A percentile compares a stretch with the other conserved stretches of the same genome.
These are phyloP conservation scores for Petunia hybrid DNA, from an alignment of 305 asterid genomes.

Conservation along the genomic window DNA sequence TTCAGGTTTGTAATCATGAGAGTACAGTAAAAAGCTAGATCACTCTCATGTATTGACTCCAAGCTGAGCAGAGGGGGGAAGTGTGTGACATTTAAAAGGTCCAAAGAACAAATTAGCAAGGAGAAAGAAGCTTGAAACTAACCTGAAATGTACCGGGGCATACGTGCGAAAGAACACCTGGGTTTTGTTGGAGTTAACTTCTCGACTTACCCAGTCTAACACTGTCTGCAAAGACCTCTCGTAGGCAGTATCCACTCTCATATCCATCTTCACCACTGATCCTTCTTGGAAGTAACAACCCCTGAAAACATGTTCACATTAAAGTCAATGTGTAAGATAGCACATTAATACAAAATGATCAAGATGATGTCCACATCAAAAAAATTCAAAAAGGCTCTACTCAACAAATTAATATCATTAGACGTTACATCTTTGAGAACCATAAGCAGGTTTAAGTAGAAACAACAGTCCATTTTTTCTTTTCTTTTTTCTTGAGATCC, in stretches of 20 bases:
- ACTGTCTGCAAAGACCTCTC: constrained; percentile 70
- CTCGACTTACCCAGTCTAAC: constrained; percentile 59
- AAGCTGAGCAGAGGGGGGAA: neutral
- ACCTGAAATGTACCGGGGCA: constrained; percentile 98
- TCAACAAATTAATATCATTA: neutral
- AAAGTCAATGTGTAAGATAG: constrained; percentile 26
- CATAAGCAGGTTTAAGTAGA: neutral
- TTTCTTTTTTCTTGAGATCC: neutral
- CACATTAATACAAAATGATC: neutral
- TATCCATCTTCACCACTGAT: constrained; percentile 65
- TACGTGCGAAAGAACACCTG: constrained; percentile 86
- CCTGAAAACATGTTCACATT: constrained; percentile 49
- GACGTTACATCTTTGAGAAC: neutral
- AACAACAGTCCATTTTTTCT: neutral
- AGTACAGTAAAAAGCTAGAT: neutral
- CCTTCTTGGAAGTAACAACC: constrained; percentile 97
- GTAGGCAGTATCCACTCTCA: constrained; percentile 77
- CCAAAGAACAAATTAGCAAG: neutral
- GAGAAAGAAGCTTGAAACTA: constrained; percentile 4
- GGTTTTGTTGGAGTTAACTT: constrained; percentile 65
- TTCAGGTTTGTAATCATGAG: neutral
- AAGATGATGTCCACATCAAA: neutral
- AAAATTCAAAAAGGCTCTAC: neutral
- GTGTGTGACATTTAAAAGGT: neutral
- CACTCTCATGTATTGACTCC: neutral